phyloP scores from a whole-genome alignment of 495 filamentous ascomycete species.

The Haplographium delicatum region DNA sequence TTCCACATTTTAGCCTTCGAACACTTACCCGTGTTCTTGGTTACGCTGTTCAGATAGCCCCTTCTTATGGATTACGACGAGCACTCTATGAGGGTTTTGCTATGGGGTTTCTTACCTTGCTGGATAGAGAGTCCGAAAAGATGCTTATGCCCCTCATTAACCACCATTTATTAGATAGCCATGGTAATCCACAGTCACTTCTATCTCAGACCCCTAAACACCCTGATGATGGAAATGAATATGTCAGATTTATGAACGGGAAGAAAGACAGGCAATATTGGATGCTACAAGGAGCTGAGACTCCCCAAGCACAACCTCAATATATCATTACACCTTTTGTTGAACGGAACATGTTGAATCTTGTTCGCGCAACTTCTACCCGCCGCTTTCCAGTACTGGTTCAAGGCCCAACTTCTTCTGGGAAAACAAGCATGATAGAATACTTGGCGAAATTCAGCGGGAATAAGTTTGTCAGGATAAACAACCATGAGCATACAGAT shows the following conservation, averaged over 20 bases:
- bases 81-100: conserved; percentile 92
- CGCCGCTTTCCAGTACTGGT: conserved; percentile 90
- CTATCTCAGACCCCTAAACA: conserved; percentile 68
- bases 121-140: conserved; percentile 71
- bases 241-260: conserved; percentile 68
- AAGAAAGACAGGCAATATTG: conserved; percentile 74
- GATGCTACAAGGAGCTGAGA: conserved; percentile 68
- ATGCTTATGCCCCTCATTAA: conserved; percentile 77
- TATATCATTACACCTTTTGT: conserved; percentile 98
- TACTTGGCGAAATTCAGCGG: conserved; percentile 93
- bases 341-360: conserved; percentile 85
- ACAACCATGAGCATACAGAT: conserved; percentile 99
- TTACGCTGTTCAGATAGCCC: conserved; percentile 78
- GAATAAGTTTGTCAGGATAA: conserved; percentile 96
- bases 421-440: conserved; percentile 99
- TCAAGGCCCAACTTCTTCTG: conserved; percentile 93
- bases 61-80: conserved; percentile 81
- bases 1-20: conserved; percentile 91
- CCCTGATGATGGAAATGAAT: conserved; percentile 68
- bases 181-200: conserved; percentile 58
- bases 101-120: conserved; percentile 92
- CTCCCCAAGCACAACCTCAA: conserved; percentile 66
- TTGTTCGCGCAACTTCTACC: conserved; percentile 88
- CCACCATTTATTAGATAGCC: conserved; percentile 65
- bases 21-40: conserved; percentile 86